Conservation (phyloP, 2,329 filamentous ascomycete species). For the Macrophomina pseudophaseolina region DNA sequence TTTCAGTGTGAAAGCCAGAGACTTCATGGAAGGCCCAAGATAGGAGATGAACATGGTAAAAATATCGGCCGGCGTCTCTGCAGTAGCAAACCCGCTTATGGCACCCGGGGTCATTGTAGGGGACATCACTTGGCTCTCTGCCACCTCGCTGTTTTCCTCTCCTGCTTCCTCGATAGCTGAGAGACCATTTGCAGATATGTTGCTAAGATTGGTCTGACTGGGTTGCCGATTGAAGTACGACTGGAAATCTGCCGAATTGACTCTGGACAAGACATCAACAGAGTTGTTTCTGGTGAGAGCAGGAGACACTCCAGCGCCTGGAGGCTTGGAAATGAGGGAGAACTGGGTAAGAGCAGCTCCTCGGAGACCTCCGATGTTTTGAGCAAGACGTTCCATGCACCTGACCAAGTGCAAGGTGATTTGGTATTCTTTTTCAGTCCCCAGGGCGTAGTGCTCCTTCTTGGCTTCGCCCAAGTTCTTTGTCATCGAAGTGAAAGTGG, state of each 20-base stretch:
- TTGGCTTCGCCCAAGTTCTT: constrained; percentile 84
- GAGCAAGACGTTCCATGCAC: constrained; percentile 82
- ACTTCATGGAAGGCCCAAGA: constrained; percentile 94
- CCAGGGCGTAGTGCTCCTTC: constrained; percentile 83
- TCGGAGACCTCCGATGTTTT: constrained; percentile 86
- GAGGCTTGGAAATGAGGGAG: constrained; percentile 71
- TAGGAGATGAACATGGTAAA: constrained; percentile 89
- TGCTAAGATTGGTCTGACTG: constrained; percentile 32
- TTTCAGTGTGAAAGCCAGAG: constrained; percentile 86
- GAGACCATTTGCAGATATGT: constrained; percentile 33
- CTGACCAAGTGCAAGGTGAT: constrained; percentile 81
- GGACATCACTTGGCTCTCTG: neutral
- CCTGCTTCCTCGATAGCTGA: constrained; percentile 48
- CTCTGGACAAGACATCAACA: neutral
- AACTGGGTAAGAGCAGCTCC: constrained; percentile 92
- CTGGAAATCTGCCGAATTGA: constrained; percentile 10
- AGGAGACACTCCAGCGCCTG: neutral
- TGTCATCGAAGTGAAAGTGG: constrained; percentile 71
- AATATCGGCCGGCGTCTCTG: constrained; percentile 73
- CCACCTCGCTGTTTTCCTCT: constrained; percentile 18
- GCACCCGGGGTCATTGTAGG: neutral
- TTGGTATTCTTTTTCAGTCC: constrained; percentile 77
- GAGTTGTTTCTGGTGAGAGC: constrained; percentile 1
- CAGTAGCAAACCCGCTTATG: constrained; percentile 35
- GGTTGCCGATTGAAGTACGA: constrained; percentile 3